phyloP scores from a whole-genome alignment of 2,329 filamentous ascomycete species.

The Cordyceps militaris region DNA sequence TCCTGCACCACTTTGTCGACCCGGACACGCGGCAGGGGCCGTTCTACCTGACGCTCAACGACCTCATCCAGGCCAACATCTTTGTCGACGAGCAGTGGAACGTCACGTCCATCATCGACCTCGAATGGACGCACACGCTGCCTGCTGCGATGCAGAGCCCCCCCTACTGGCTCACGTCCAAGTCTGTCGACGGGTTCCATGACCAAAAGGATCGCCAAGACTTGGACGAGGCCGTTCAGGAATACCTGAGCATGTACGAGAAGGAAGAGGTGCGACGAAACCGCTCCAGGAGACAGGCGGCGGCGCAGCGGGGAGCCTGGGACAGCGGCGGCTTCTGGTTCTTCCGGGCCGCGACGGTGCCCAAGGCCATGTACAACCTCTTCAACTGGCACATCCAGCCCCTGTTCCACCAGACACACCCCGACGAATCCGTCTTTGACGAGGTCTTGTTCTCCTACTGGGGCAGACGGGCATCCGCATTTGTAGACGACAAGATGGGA shows the following conservation, averaged over 20 bases:
- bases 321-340: not conserved
- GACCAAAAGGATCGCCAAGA: not conserved
- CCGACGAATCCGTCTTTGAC: not conserved
- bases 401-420: not conserved
- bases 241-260: not conserved
- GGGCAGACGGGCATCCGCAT: not conserved
- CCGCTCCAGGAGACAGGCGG: not conserved
- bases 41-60: conserved; percentile 28
- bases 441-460: not conserved
- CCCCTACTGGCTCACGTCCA: not conserved
- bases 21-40: conserved; percentile 21
- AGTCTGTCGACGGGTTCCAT: not conserved
- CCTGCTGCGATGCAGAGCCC: not conserved
- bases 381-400: not conserved
- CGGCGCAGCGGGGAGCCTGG: not conserved
- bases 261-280: not conserved
- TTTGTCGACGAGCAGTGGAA: conserved; percentile 27
- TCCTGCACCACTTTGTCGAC: conserved; percentile 19
- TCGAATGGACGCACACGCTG: not conserved
- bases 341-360: not conserved
- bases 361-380: not conserved
- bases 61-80: conserved; percentile 31
- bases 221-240: not conserved
- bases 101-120: conserved; percentile 24
- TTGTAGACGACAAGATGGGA: not conserved